Evolutionary conservation across 345 rosid genomes (phyloP).

Genomic region (Lepidium didymum): DNA sequence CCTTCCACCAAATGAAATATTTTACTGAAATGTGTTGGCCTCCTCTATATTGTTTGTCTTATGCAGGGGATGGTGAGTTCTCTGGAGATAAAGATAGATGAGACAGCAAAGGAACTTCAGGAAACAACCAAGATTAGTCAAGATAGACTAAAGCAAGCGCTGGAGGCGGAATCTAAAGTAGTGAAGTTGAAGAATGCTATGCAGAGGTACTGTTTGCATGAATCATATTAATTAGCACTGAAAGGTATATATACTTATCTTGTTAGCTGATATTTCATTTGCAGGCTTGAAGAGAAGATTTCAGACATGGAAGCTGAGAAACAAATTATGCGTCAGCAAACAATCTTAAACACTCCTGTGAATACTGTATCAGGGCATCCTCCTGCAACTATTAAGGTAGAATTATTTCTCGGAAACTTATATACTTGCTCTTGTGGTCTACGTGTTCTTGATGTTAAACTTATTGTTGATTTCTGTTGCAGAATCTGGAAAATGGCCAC

Average conservation of each 20-base stretch:
- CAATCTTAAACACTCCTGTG: conserved; percentile 44
- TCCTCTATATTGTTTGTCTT: conserved; percentile 8
- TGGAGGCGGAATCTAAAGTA: conserved; percentile 87
- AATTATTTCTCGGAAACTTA: conserved; percentile 5
- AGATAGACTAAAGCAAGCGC: conserved; percentile 89
- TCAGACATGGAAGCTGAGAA: conserved; percentile 82
- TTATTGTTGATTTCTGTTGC: conserved; percentile 23
- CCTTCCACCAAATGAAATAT: background rate
- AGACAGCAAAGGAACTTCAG: conserved; percentile 75
- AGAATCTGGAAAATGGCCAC: conserved; percentile 88
- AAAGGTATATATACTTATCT: background rate
- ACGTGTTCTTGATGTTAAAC: conserved; percentile 5
- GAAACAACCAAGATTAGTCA: conserved; percentile 75
- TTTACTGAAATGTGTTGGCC: background rate
- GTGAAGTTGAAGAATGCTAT: conserved; percentile 76
- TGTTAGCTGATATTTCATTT: conserved; percentile 21
- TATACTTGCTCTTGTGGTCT: background rate
- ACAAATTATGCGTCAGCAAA: conserved; percentile 73
- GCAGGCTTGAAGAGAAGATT: conserved; percentile 87
- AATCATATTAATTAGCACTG: conserved; percentile 12
- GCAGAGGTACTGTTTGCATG: conserved; percentile 53
- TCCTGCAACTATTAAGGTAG: conserved; percentile 46
- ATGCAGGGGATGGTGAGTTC: conserved; percentile 73
- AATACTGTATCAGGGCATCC: conserved; percentile 50
- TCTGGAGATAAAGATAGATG: conserved; percentile 80